Percentiles rank a stretch among this genome's conserved stretches.
Conservation (phyloP, 2,329 filamentous ascomycete species). For the Diaporthe aspalathi region DNA sequence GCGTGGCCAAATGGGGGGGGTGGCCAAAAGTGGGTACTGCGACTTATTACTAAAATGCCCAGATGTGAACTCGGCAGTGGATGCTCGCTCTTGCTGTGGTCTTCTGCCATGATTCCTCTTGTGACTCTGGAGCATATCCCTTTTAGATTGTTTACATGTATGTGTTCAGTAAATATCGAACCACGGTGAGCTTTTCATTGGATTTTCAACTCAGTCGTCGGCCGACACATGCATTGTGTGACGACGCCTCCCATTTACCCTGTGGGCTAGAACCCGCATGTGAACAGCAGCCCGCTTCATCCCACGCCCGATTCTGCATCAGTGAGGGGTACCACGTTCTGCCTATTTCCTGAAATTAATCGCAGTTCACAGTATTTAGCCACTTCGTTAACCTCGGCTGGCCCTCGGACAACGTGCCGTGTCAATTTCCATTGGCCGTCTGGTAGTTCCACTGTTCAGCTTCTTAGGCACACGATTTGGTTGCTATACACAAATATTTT, state of each 20-base stretch:
- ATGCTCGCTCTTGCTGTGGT: too few relatives aligned
- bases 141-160: too few relatives aligned
- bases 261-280: not conserved
- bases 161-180: not conserved
- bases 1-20: too few relatives aligned
- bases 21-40: too few relatives aligned
- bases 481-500: too few relatives aligned
- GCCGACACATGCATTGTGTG: not conserved
- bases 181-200: not conserved
- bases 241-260: not conserved
- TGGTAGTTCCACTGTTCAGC: not conserved
- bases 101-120: not conserved
- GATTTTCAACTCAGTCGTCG: too few relatives aligned
- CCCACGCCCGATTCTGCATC: constrained; percentile 2
- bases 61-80: not conserved
- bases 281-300: not conserved
- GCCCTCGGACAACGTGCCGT: not conserved
- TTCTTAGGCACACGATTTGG: too few relatives aligned
- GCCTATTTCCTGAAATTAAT: not conserved
- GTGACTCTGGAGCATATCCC: not conserved
- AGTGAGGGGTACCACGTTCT: constrained; percentile 14
- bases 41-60: not conserved
- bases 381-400: not conserved
- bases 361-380: not conserved
- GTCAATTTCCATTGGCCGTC: not conserved